A percentile compares a stretch with the other conserved stretches of the same genome.
Conservation (phyloP, 257 asterid species). For the Salvia miltiorrhiza region DNA sequence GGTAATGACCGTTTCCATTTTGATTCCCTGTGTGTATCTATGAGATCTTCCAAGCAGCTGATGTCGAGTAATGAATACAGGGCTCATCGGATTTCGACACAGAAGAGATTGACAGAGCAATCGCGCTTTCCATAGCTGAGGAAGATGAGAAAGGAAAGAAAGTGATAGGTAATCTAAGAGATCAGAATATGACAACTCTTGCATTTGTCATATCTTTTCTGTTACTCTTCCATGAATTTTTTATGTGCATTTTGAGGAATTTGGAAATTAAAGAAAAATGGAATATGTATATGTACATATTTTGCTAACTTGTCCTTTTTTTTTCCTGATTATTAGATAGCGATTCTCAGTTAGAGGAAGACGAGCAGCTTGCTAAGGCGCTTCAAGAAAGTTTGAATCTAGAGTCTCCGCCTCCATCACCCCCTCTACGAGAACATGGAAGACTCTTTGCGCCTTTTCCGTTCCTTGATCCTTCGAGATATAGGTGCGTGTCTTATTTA, state of each 20-base stretch:
- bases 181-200: neutral
- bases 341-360: constrained; percentile 52
- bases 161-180: constrained; percentile 45
- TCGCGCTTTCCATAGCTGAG: constrained; percentile 75
- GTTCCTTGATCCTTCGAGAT: constrained; percentile 41
- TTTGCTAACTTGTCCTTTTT: neutral
- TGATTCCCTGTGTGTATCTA: neutral
- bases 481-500: constrained; percentile 34
- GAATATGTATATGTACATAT: neutral
- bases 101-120: constrained; percentile 80
- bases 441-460: constrained; percentile 40
- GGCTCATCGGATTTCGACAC: constrained; percentile 68
- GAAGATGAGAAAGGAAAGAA: constrained; percentile 72
- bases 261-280: neutral
- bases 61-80: constrained; percentile 28
- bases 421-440: constrained; percentile 44
- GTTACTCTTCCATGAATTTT: neutral
- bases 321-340: constrained; percentile 29
- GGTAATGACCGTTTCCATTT: constrained; percentile 27
- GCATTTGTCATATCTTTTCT: neutral
- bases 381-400: constrained; percentile 62
- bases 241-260: neutral
- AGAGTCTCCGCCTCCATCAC: constrained; percentile 44
- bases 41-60: constrained; percentile 9
- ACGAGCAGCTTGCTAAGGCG: constrained; percentile 64